Evolutionary conservation across 1,284 basidiomycete species (phyloP), one percentile per base, ranked within the genome.

Genomic region (Ustilago hordei): DNA sequence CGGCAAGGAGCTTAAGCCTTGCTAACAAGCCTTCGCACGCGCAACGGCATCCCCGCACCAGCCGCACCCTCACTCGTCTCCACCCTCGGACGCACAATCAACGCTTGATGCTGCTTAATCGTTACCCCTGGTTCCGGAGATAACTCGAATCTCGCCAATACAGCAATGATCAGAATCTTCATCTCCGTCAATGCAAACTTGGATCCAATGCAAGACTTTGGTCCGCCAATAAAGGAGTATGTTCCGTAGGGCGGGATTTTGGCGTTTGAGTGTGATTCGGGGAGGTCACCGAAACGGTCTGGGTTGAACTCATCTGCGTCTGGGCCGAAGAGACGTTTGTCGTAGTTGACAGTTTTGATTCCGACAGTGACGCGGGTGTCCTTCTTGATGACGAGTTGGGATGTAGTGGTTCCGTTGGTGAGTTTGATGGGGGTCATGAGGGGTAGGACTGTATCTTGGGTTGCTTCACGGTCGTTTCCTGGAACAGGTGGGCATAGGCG

Each of bases 341-440:
- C 66, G 57, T 75, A 69, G 56, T 83, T 78, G 64, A 80, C 67
- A 38, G 71, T 73, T 23, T 79, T 78, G 65, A 85, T 75, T 12
- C 75, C 76, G 62, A 84, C 64, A 32, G 80, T 80, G 34, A 85
- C 39, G 17, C 75, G 67, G 36, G 79, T 50, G 28, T 78, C 81
- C 58, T 80, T 80, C 32, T 61, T 65, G 45, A 84, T 59, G 17
- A 64, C 28, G n/a, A 81, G 60, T 47, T 68, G 66, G 64, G 74
- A 69, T 60, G 55, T 58, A n/a, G 58, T 71, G n/a, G 59, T 60
- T 8, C 79, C 81, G 38, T 78, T 89, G 15, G 88, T 86, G 73
- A 88, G 87, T 64, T 87, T 65, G 75, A 81, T 45, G 5, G 79
- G 73, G 4, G 60, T 64, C 64, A 80, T 77, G 15, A 84, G 75